Percentiles rank a stretch among this genome's conserved stretches.
phyloP scores from a whole-genome alignment of 768 basidiomycete species.

The Kwoniella pini region DNA sequence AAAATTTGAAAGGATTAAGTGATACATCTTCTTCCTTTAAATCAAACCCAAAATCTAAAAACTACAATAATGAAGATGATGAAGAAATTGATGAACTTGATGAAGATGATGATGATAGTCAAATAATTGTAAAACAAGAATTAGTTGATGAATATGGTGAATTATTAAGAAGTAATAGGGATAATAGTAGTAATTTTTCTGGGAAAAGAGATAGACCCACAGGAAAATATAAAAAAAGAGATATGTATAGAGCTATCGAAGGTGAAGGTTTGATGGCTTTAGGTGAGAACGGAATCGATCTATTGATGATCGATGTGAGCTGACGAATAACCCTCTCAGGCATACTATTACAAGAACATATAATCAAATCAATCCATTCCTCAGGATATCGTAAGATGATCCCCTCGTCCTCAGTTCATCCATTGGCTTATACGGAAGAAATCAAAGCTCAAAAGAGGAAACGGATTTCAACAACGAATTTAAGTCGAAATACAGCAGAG shows the following conservation, averaged over 20 bases:
- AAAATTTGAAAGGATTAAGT: neutral
- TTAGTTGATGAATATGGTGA: conserved; percentile 13
- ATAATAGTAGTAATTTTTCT: neutral
- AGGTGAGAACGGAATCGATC: too few species aligned
- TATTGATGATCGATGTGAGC: too few species aligned
- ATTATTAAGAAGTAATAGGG: neutral
- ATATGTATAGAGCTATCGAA: conserved; percentile 38
- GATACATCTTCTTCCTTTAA: neutral
- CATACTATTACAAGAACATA: conserved; percentile 23
- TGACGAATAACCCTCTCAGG: conserved; percentile 4
- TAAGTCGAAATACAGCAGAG: neutral
- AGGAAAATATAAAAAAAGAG: conserved; percentile 27
- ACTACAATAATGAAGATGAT: conserved; percentile 12
- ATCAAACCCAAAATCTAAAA: neutral
- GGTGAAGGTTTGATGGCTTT: conserved; percentile 37
- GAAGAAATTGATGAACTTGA: conserved; percentile 27
- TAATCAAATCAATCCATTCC: conserved; percentile 9
- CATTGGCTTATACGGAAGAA: neutral
- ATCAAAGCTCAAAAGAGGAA: neutral
- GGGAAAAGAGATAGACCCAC: conserved; percentile 1
- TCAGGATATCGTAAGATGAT: conserved; percentile 8
- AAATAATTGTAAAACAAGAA: conserved; percentile 4
- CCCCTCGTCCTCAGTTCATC: neutral
- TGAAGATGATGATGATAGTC: conserved; percentile 5
- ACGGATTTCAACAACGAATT: neutral